A percentile compares a stretch with the other conserved stretches of the same genome.
phyloP scores from a whole-genome alignment of 805 yeast genomes.

The Clavispora phyllophila region DNA sequence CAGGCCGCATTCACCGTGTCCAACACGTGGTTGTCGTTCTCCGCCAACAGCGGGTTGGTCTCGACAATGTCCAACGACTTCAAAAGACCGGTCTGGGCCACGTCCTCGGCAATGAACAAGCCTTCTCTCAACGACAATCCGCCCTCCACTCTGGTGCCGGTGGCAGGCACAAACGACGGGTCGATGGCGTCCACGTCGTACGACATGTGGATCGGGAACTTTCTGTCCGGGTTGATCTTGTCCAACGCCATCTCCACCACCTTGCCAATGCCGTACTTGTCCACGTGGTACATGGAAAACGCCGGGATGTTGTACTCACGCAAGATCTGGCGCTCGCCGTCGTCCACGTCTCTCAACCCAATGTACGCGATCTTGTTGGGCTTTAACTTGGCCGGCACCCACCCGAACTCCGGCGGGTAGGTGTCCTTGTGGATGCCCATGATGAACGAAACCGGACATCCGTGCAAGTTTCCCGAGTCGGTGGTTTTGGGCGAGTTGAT shows the following conservation, averaged over 20 bases:
- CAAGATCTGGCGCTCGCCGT: conserved; percentile 73
- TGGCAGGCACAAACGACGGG: conserved; percentile 90
- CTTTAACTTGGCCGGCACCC: conserved; percentile 72
- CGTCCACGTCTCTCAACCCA: conserved; percentile 91
- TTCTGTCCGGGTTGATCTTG: conserved; percentile 63
- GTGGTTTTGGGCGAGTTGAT: conserved; percentile 84
- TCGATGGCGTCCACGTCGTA: conserved; percentile 97
- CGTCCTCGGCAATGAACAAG: conserved; percentile 82
- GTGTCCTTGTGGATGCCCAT: conserved; percentile 69
- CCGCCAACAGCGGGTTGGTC: conserved; percentile 84
- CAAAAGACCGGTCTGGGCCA: conserved; percentile 85
- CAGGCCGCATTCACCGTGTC: conserved; percentile 89
- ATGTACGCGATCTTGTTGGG: conserved; percentile 79
- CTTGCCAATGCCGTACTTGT: conserved; percentile 84
- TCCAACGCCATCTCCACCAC: conserved; percentile 90
- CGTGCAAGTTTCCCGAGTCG: conserved; percentile 88
- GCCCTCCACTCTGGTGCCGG: conserved; percentile 97
- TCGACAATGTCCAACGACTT: conserved; percentile 90
- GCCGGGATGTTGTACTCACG: conserved; percentile 72
- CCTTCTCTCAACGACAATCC: conserved; percentile 95
- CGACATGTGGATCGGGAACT: conserved; percentile 76
- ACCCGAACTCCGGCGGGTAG: conserved; percentile 68
- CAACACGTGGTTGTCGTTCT: conserved; percentile 64
- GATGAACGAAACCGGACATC: conserved; percentile 91
- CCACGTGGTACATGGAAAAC: conserved; percentile 93